Evolutionary conservation across 768 basidiomycete genomes (phyloP).

Genomic region (Boletus coccyginus): DNA sequence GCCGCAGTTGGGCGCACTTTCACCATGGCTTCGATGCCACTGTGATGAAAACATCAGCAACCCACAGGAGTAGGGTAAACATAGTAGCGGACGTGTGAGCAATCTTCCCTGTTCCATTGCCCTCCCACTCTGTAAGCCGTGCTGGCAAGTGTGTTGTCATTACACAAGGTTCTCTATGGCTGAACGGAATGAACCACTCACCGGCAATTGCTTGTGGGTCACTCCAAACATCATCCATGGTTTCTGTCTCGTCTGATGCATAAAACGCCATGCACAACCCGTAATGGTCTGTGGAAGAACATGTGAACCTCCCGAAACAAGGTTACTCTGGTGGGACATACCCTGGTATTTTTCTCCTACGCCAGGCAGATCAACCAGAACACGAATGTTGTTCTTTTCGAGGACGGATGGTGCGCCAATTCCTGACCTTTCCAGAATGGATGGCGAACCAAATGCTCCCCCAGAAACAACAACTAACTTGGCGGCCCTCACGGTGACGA

Average conservation of each 20-base stretch:
- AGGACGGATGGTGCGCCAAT: slow-evolving; percentile 58
- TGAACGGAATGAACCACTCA: too few species aligned
- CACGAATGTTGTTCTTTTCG: slow-evolving; percentile 41
- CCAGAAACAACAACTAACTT: slow-evolving; percentile 48
- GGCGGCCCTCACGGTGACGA: slow-evolving; percentile 25
- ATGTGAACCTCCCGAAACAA: neutral
- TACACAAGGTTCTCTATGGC: neutral
- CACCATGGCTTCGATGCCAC: slow-evolving; percentile 51
- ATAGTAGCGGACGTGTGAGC: slow-evolving; percentile 47
- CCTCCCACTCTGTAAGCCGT: slow-evolving; percentile 30
- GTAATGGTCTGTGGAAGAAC: neutral
- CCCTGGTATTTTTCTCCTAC: slow-evolving; percentile 73
- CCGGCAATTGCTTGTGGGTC: too few species aligned
- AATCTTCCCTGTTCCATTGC: slow-evolving; percentile 45
- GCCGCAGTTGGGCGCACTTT: slow-evolving; percentile 50
- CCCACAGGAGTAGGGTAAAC: neutral
- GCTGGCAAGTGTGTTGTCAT: slow-evolving; percentile 16
- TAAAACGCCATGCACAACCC: too few species aligned
- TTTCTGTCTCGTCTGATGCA: too few species aligned
- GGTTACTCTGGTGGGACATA: slow-evolving; percentile 9
- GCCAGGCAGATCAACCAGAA: slow-evolving; percentile 64
- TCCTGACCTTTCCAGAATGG: slow-evolving; percentile 62
- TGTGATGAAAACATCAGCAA: slow-evolving; percentile 19
- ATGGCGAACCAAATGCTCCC: slow-evolving; percentile 55
- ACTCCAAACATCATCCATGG: too few species aligned